Evolutionary conservation across 495 filamentous ascomycete genomes (phyloP), one percentile per base, ranked within the genome.

Genomic region (Penicillium samsonianum): DNA sequence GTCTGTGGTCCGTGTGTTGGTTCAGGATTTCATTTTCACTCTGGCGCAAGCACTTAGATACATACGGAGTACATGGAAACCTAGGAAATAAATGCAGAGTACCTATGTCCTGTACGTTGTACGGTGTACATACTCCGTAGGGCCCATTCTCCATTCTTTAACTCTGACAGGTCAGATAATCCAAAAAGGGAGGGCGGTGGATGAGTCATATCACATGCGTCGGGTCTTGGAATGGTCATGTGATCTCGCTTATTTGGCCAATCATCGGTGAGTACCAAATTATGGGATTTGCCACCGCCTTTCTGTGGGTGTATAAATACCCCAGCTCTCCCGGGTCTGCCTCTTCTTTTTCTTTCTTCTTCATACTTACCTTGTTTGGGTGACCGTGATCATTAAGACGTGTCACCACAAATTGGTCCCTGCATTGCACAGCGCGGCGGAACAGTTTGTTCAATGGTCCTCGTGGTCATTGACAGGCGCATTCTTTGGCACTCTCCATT

Each of bases 281-380:
- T 0, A 4, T 0, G 1, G 14, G 1, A 3, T 17, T 4, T 67
- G 54, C 66, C 75, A 72, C 70, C 58, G 68, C 44, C 5, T 2
- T 22, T 30, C 19, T 7, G n/a, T 3, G 0, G 0, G 3, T 8
- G 25, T 68, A 73, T 79, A 73, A 68, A 76, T 59, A 48, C 49
- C 8, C 19, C 48, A 11, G 16, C 48, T 17, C 58, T 63, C 65
- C 19, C 50, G 31, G 0, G 23, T n/a, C 38, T 70, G 73, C 48
- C 25, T 54, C 60, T 60, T 67, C 63, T 75, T 71, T 67, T 75
- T 71, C 69, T 78, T 70, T 74, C 68, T 81, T 85, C 80, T 81
- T 85, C 82, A 87, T 87, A 86, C 83, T 87, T 88, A 88, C 84
- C 84, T 87, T 87, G 82, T 83, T 80, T 81, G 78, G 76, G 78